Evolutionary conservation across 176 grass and related monocot species (phyloP).

Genomic region (Miscanthus lutarioriparius): DNA sequence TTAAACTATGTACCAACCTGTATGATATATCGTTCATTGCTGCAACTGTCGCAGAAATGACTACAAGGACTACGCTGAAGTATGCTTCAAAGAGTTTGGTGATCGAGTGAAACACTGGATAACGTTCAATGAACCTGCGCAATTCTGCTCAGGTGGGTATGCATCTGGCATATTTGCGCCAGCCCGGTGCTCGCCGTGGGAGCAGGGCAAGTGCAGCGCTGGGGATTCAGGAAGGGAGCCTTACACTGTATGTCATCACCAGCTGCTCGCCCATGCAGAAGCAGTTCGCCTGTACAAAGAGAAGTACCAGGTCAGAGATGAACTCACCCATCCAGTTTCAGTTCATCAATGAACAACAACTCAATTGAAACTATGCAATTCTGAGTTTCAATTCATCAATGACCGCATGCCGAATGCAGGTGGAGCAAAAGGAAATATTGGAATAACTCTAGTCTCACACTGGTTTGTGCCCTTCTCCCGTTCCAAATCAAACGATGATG

Average conservation of each 20-base stretch:
- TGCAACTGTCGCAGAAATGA: constrained; percentile 44
- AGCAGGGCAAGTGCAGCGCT: constrained; percentile 24
- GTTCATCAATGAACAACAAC: background rate
- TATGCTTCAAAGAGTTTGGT: constrained; percentile 74
- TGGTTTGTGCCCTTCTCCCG: constrained; percentile 59
- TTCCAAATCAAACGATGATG: constrained; percentile 45
- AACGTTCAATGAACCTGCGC: constrained; percentile 52
- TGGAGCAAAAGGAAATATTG: constrained; percentile 49
- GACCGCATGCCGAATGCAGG: constrained; percentile 22
- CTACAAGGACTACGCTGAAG: constrained; percentile 46
- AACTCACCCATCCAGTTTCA: background rate
- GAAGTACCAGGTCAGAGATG: constrained; percentile 57
- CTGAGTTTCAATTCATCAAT: background rate
- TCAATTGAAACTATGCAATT: background rate
- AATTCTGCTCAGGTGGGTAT: background rate
- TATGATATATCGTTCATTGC: background rate
- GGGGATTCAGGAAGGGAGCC: constrained; percentile 66
- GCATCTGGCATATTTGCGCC: constrained; percentile 7
- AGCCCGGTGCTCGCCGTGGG: constrained; percentile 57
- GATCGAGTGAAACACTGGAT: constrained; percentile 79
- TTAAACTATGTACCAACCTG: no score
- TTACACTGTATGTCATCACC: constrained; percentile 59
- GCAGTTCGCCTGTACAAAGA: constrained; percentile 43
- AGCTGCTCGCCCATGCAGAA: constrained; percentile 56
- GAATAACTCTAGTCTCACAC: constrained; percentile 52